Base-by-base conservation (phyloP, 495 filamentous ascomycete species). In the Aspergillus haitiensis region DNA sequence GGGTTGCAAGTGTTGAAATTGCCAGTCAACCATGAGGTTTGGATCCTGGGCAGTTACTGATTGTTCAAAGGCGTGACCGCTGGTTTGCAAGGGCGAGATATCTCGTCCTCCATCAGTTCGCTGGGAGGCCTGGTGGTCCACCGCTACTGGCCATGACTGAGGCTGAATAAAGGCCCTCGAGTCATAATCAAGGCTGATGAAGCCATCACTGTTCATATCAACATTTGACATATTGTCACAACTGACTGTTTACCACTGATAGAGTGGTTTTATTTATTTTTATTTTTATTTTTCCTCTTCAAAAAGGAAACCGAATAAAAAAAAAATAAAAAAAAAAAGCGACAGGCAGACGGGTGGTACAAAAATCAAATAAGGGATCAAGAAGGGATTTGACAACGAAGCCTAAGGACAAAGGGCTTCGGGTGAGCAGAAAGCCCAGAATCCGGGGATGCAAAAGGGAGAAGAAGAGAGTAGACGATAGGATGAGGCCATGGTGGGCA, bases 1-100 rank as follows among this genome's bases (percentile, higher is more conserved):
- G 49, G 76, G 78, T 61, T 81, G 82, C 55, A 81, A 67, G 55
- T 79, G 81, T 63, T 86, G 79, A 62, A 75, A 81, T 57, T 78
- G 75, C 78, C 79, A 82, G 67, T 81, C 76, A 48, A 72, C 71
- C 67, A 81, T 77, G 53, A 83, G 63, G 62, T 73, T 73, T 39
- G 74, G 67, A 62, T 78, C 75, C 34, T 75, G 69, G 21, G 21
- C 21, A 65, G 75, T 64, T 70, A 76, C 69, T 62, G 74, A 70
- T 68, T 77, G 74, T 65, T 80, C 75, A 49, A 75, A 75, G 52
- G 72, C 58, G 70, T 77, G 75, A 74, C 73, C 72, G 75, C 70
- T 77, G 66, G 76, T 78, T 72, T 80, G 77, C 52, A 80, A 72
- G 18, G 74, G 74, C 47, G 75, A 70, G 55, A 80, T 69, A 64